Conservation (phyloP, 441 rosid species). For the Syzygium syzygioides region DNA sequence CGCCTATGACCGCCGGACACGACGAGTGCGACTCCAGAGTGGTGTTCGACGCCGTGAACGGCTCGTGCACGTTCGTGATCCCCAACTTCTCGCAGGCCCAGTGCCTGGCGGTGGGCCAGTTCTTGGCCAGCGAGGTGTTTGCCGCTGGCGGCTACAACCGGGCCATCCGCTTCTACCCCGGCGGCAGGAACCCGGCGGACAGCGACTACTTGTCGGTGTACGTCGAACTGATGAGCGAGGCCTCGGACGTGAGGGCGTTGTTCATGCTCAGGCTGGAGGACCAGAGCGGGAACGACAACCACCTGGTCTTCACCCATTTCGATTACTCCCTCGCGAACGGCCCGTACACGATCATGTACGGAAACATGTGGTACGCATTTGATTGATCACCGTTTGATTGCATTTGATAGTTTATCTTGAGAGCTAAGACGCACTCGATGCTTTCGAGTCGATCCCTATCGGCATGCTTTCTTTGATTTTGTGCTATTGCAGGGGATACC, state of each 20-base stretch:
- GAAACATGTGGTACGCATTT: background rate
- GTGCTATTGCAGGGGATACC: conserved; percentile 57
- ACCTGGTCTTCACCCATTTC: background rate
- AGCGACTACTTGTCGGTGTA: background rate
- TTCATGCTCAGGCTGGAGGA: background rate
- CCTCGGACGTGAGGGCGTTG: background rate
- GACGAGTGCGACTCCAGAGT: background rate
- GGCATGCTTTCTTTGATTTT: background rate
- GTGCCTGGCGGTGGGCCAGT: background rate
- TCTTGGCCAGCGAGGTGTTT: background rate
- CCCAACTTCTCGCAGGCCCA: background rate
- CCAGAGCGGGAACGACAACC: background rate
- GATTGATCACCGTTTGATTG: background rate
- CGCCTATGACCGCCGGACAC: background rate
- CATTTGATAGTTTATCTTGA: background rate
- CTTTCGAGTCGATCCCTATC: background rate
- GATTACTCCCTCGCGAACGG: background rate
- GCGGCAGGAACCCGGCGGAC: background rate
- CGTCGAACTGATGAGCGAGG: background rate
- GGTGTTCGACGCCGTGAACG: background rate
- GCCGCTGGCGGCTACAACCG: background rate
- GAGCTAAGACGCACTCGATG: background rate
- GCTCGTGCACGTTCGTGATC: background rate
- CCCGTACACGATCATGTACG: background rate
- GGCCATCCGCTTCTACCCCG: background rate